A percentile compares a stretch with the other conserved stretches of the same genome.
Conservation (phyloP, 352 stramenopile genomes). For the Phytophthora idaei region DNA sequence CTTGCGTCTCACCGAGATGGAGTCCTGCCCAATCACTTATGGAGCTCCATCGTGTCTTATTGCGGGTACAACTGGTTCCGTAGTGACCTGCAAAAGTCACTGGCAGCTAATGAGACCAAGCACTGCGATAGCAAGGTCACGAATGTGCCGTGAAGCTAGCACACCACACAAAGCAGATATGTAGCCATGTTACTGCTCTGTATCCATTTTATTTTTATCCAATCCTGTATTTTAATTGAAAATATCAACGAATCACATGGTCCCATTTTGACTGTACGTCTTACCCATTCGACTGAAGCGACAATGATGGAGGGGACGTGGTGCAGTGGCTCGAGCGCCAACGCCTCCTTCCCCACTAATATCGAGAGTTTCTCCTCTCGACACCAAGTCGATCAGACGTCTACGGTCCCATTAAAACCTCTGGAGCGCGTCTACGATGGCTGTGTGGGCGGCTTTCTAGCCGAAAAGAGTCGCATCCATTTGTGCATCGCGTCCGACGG, state of each 20-base stretch:
- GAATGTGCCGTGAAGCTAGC: slow-evolving; percentile 12
- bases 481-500: slow-evolving; percentile 49
- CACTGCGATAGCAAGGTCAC: slow-evolving; percentile 4
- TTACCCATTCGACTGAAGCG: slow-evolving; percentile 5
- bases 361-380: slow-evolving; percentile 7
- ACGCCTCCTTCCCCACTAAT: slow-evolving; percentile 7
- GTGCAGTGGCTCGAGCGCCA: slow-evolving; percentile 9
- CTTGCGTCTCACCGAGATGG: slow-evolving; percentile 35
- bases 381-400: background rate
- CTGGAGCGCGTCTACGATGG: slow-evolving; percentile 55
- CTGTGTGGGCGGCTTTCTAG: slow-evolving; percentile 48
- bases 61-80: slow-evolving; percentile 56
- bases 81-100: slow-evolving; percentile 15
- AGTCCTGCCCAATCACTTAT: slow-evolving; percentile 46
- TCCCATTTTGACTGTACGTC: background rate
- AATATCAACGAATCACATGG: slow-evolving; percentile 26
- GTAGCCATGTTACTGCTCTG: slow-evolving; percentile 5
- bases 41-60: slow-evolving; percentile 47
- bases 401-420: slow-evolving; percentile 5
- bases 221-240: slow-evolving; percentile 6
- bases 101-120: slow-evolving; percentile 11
- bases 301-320: slow-evolving; percentile 22
- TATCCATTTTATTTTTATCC: slow-evolving; percentile 11
- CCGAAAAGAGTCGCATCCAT: slow-evolving; percentile 41
- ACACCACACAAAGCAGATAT: background rate